Conservation (phyloP, 139 green algal species). For the Chlamydomonas sphaeroides region DNA sequence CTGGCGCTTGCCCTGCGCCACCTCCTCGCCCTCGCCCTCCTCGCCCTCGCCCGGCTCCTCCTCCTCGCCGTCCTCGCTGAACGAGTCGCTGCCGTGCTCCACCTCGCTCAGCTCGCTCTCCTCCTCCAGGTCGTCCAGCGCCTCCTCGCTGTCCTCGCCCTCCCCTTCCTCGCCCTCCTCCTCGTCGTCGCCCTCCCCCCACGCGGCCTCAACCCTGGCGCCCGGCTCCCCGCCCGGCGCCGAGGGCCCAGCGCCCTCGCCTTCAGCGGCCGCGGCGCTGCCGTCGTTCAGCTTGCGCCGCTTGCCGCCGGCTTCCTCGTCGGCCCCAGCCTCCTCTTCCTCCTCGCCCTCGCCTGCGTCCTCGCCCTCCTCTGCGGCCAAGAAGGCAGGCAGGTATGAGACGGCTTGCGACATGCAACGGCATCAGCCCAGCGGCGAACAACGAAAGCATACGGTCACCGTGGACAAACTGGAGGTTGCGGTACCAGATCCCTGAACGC, state of each 20-base stretch:
- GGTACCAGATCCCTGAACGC: too few species aligned
- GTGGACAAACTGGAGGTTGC: too few species aligned
- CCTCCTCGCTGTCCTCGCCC: neutral
- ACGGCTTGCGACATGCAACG: too few species aligned
- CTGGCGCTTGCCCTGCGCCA: constrained; percentile 19
- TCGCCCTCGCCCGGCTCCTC: constrained; percentile 6
- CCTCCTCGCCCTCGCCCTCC: neutral
- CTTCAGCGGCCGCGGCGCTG: neutral
- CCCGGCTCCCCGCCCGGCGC: neutral
- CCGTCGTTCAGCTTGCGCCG: neutral
- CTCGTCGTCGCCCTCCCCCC: neutral
- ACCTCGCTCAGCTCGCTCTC: constrained; percentile 4
- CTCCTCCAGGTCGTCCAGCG: constrained; percentile 20
- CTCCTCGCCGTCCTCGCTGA: neutral
- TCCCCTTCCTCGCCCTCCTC: neutral
- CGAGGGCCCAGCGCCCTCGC: too few species aligned
- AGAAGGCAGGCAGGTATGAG: too few species aligned
- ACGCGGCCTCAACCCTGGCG: neutral
- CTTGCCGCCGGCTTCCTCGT: too few species aligned
- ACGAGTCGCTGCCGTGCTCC: neutral
- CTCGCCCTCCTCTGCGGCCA: neutral
- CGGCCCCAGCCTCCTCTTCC: neutral
- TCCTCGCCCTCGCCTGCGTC: neutral
- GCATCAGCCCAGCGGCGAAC: too few species aligned
- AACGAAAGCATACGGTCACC: too few species aligned